These are phyloP conservation scores for Coemansia sp. DNA, from an alignment of 192 early-diverging fungal species.

Conservation along the genomic window DNA sequence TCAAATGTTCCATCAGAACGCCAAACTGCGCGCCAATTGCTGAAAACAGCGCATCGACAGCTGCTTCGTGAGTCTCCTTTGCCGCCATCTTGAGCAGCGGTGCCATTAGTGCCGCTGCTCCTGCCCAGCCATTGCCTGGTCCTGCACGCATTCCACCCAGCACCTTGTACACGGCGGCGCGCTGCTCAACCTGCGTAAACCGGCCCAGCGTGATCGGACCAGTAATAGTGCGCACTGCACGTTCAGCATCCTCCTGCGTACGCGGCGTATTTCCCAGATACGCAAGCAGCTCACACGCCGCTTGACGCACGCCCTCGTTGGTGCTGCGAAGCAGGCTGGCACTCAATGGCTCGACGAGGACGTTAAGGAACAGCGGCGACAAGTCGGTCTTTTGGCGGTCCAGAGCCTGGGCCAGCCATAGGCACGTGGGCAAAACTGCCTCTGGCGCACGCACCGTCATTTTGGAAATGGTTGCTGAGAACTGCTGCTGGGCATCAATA, in stretches of 20 bases:
- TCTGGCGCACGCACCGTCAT: conserved; percentile 86
- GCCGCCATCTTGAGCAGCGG: conserved; percentile 62
- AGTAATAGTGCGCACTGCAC: conserved; percentile 20
- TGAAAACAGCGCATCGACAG: conserved; percentile 60
- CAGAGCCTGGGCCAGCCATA: conserved; percentile 62
- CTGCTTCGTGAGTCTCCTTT: conserved; percentile 77
- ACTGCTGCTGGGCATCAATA: conserved; percentile 54
- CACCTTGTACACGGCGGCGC: conserved; percentile 60
- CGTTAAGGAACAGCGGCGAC: conserved; percentile 58
- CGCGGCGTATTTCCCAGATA: conserved; percentile 26
- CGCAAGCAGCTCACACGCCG: conserved; percentile 30
- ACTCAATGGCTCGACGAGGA: conserved; percentile 55
- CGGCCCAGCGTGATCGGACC: conserved; percentile 55
- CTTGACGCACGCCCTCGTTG: conserved; percentile 26
- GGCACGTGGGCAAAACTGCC: conserved; percentile 63
- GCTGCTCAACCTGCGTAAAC: conserved; percentile 66
- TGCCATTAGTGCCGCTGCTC: conserved; percentile 55
- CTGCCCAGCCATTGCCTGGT: conserved; percentile 33
- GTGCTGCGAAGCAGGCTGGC: conserved; percentile 38
- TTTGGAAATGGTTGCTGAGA: conserved; percentile 66
- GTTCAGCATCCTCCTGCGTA: conserved; percentile 15
- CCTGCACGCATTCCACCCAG: conserved; percentile 42
- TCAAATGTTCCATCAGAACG: conserved; percentile 42
- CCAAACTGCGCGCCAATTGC: conserved; percentile 59
- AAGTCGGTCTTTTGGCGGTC: conserved; percentile 52